A percentile compares a stretch with the other conserved stretches of the same genome.
Evolutionary conservation across 2,329 filamentous ascomycete genomes (phyloP).

Genomic region (Lithohypha guttulata): DNA sequence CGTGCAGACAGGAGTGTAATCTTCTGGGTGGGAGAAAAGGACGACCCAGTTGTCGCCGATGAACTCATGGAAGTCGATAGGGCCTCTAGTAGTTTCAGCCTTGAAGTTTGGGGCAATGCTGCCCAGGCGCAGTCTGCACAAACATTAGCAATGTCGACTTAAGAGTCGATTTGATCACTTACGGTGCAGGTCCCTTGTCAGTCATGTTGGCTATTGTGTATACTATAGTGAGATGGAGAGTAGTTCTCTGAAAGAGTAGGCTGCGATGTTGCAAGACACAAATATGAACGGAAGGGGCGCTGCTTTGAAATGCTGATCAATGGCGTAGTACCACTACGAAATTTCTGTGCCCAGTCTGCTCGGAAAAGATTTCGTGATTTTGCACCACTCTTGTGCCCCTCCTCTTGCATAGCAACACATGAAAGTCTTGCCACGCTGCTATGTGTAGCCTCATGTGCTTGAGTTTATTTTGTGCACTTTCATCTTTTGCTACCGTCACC

Average conservation of each 20-base stretch:
- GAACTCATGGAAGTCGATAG: constrained; percentile 62
- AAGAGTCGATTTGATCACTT: constrained; percentile 8
- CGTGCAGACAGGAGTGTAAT: constrained; percentile 36
- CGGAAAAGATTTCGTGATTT: no score
- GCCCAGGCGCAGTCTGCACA: constrained; percentile 49
- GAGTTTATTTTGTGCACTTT: no score
- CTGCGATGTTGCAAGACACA: neutral
- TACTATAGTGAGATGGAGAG: neutral
- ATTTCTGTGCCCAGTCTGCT: no score
- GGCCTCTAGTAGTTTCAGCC: constrained; percentile 55
- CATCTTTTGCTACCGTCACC: no score
- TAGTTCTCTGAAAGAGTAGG: neutral
- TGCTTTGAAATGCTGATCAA: no score
- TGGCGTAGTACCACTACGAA: no score
- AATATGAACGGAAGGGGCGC: neutral
- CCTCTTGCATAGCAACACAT: no score
- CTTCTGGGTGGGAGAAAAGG: constrained; percentile 58
- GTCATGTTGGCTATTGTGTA: constrained; percentile 11
- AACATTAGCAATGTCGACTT: neutral
- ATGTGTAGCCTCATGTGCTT: no score
- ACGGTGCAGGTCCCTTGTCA: constrained; percentile 19
- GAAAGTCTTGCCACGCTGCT: no score
- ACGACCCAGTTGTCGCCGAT: constrained; percentile 60
- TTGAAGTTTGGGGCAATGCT: constrained; percentile 59
- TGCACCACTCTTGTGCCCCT: no score